Base-by-base conservation (phyloP, 2,329 filamentous ascomycete genomes). In the Pseudogymnoascus sp. region DNA sequence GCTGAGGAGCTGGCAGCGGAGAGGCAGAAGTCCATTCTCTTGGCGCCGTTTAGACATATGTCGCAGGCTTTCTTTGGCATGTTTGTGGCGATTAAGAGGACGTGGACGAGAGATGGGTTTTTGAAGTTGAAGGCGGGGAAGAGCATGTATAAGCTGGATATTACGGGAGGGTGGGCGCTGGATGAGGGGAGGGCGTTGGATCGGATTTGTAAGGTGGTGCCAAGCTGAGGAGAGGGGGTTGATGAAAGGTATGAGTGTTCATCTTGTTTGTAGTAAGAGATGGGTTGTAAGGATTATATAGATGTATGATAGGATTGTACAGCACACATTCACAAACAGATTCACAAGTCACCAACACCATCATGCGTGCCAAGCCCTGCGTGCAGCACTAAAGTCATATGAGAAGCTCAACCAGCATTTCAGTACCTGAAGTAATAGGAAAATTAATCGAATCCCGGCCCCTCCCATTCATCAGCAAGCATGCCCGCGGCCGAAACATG, bases 151-250 rank as follows among this genome's bases (percentile, higher is more conserved):
- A 86, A 85, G 74, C 71, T 87, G 21, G 84, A 87, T 67, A 76
- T 85, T 14, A 76, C 76, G 2, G 78, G 78, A 39, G 83, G 82
- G 0, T 85, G 82, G 75, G 81, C 81, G 21, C 76, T 86, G 59
- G 84, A 87, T 41, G 76, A 80, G 3, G 86, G 86, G 45, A 77
- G 76, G 62, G 82, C 82, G 3, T 70, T 88, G 61, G 84, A 87
- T 72, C 78, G 80, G 65, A 23, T 45, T 26, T 45, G 41, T 45
- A 45, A 23, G 12, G 41, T 45, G 11, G 4, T 11, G 19, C 41
- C 41, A 11, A 45, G 41, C 3, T 45, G 41, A 45, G 41, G 19
- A 6, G 39, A 6, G 21, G 6, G 14, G 11, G 12, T 2, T 4
- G 41, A 6, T 19, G 21, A 45, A 5, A 21, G 41, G 11, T 19